Evolutionary conservation across 805 yeast species (phyloP).

Genomic region (Starmerella apicola): DNA sequence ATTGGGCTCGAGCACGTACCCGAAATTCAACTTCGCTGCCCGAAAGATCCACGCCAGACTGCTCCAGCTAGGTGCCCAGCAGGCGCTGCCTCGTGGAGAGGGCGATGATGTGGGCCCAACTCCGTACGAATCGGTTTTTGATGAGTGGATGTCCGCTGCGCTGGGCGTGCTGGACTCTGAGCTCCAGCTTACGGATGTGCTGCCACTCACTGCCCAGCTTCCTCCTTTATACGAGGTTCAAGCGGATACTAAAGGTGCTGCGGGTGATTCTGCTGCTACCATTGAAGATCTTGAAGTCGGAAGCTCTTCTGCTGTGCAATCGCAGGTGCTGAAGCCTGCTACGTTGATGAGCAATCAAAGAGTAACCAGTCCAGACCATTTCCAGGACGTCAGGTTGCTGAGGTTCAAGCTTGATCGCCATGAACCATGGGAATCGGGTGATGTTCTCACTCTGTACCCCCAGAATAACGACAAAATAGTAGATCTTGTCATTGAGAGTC

Average conservation of each 20-base stretch:
- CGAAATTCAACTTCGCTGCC: conserved; percentile 78
- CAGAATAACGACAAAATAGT: conserved; percentile 55
- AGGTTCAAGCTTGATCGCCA: conserved; percentile 28
- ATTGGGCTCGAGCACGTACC: conserved; percentile 85
- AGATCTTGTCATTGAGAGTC: conserved; percentile 48
- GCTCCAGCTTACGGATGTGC: conserved; percentile 6
- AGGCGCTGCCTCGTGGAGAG: conserved; percentile 63
- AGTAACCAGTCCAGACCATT: conserved; percentile 60
- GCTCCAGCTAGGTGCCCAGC: conserved; percentile 68
- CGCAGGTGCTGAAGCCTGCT: conserved; percentile 28
- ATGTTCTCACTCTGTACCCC: conserved; percentile 67
- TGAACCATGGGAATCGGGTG: conserved; percentile 55
- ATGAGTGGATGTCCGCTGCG: conserved; percentile 48
- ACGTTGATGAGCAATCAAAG: conserved; percentile 40
- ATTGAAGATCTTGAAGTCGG: no score
- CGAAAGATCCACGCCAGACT: conserved; percentile 69
- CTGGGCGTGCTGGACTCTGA: conserved; percentile 17
- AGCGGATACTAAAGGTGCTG: neutral
- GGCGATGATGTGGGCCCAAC: conserved; percentile 77
- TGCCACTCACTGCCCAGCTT: conserved; percentile 5
- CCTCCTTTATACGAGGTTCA: conserved; percentile 10
- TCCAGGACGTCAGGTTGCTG: conserved; percentile 77
- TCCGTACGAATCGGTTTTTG: conserved; percentile 57
- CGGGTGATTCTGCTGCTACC: neutral
- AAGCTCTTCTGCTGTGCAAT: neutral